Evolutionary conservation across 306 rosid genomes (phyloP).

Genomic region (Cucurbita moschata): DNA sequence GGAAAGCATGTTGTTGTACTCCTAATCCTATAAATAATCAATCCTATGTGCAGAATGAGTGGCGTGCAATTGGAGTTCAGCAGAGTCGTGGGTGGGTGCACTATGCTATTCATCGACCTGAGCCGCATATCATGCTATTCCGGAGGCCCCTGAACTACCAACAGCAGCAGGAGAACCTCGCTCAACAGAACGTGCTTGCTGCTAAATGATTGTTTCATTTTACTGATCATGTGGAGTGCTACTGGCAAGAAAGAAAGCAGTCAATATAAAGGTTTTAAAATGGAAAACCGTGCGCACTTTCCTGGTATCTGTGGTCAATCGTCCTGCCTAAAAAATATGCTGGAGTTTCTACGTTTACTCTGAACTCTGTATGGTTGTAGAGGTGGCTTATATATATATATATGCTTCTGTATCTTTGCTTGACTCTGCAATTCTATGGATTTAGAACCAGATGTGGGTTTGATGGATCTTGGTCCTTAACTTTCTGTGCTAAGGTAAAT

Average conservation of each 20-base stretch:
- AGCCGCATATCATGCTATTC: conserved; percentile 96
- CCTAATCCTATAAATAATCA: not conserved
- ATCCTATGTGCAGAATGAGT: conserved; percentile 42
- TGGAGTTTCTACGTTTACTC: not conserved
- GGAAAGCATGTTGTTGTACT: not conserved
- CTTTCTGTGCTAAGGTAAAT: not conserved
- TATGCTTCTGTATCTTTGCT: not conserved
- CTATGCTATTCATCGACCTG: conserved; percentile 83
- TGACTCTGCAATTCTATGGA: not conserved
- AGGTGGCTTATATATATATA: not conserved
- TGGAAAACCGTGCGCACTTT: not conserved
- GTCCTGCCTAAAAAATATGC: not conserved
- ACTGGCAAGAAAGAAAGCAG: not conserved
- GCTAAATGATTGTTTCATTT: conserved; percentile 26
- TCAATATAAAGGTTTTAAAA: not conserved
- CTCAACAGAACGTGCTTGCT: conserved; percentile 47
- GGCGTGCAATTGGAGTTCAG: conserved; percentile 95
- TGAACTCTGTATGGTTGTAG: conserved; percentile 2
- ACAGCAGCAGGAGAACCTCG: conserved; percentile 73
- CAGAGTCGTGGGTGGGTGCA: conserved; percentile 99
- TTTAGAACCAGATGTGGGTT: not conserved
- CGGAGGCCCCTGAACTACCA: conserved; percentile 88
- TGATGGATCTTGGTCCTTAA: not conserved
- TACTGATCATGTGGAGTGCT: not conserved
- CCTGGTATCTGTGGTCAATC: not conserved